Evolutionary conservation across 352 stramenopile genomes (phyloP).

Genomic region (Pythium biforme): DNA sequence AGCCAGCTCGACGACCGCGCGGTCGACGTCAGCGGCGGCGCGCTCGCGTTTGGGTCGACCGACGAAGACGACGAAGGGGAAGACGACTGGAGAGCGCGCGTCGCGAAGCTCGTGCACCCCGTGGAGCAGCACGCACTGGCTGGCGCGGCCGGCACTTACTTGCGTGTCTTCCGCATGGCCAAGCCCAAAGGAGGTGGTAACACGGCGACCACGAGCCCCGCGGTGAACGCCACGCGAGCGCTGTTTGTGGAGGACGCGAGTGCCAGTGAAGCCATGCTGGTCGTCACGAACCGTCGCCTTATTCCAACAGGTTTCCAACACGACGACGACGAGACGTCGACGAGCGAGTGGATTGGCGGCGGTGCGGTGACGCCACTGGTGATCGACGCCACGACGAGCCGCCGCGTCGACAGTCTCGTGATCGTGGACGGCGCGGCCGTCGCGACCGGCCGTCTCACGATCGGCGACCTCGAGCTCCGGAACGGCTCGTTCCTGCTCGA

Average conservation of each 20-base stretch:
- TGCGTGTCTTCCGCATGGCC: conserved; percentile 51
- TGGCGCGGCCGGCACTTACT: conserved; percentile 59
- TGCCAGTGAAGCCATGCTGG: conserved; percentile 2
- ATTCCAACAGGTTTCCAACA: not conserved
- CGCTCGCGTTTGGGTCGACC: conserved; percentile 13
- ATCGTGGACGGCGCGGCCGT: conserved; percentile 52
- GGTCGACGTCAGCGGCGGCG: conserved; percentile 57
- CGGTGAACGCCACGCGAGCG: not conserved
- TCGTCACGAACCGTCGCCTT: conserved; percentile 7
- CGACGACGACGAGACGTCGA: not conserved
- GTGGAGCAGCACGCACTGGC: conserved; percentile 44
- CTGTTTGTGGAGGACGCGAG: not conserved
- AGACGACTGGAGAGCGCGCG: conserved; percentile 11
- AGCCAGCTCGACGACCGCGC: conserved; percentile 55
- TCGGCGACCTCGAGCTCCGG: conserved; percentile 40
- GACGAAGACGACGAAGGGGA: not conserved
- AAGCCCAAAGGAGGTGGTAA: conserved; percentile 16
- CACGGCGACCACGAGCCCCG: not conserved
- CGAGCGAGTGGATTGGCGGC: not conserved
- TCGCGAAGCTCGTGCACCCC: conserved; percentile 35
- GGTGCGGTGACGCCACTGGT: conserved; percentile 13
- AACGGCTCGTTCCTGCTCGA: conserved; percentile 59
- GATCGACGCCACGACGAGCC: conserved; percentile 1
- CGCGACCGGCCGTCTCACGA: conserved; percentile 16
- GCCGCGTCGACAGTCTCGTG: conserved; percentile 25